Percentiles rank a stretch among this genome's conserved stretches.
phyloP scores from a whole-genome alignment of 192 early-diverging fungal species.

The Phycomyces nitens region DNA sequence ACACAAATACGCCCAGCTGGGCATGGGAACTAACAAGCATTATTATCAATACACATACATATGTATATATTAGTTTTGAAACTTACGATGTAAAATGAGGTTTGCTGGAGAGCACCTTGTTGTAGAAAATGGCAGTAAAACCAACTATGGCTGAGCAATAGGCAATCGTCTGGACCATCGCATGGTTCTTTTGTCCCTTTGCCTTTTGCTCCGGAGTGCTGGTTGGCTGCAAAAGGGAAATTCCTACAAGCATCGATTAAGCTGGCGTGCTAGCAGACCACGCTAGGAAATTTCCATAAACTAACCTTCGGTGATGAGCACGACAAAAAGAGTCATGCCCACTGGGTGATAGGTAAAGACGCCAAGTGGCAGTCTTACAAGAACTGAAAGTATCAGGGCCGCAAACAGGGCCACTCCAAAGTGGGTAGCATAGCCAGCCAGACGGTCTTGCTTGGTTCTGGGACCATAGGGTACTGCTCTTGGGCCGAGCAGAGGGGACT shows the following conservation, averaged over 20 bases:
- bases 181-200: constrained; percentile 28
- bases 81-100: constrained; percentile 32
- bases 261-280: no score
- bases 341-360: constrained; percentile 36
- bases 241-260: no score
- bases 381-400: constrained; percentile 20
- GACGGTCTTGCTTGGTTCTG: not conserved
- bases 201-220: constrained; percentile 28
- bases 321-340: constrained; percentile 21
- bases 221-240: constrained; percentile 30
- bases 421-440: not conserved
- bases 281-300: no score
- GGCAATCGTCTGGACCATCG: constrained; percentile 14
- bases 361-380: constrained; percentile 13
- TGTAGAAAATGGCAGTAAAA: constrained; percentile 18
- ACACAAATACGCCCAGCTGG: constrained; percentile 29
- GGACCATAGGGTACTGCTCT: not conserved
- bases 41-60: not conserved
- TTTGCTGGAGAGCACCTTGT: constrained; percentile 23
- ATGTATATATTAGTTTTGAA: no score
- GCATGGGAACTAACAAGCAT: constrained; percentile 37
- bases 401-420: constrained; percentile 27
- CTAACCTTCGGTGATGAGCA: constrained; percentile 34
- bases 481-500: no score
- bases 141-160: constrained; percentile 26